Evolutionary conservation across 2,329 filamentous ascomycete species (phyloP).

Genomic region (Colletotrichum orbiculare): DNA sequence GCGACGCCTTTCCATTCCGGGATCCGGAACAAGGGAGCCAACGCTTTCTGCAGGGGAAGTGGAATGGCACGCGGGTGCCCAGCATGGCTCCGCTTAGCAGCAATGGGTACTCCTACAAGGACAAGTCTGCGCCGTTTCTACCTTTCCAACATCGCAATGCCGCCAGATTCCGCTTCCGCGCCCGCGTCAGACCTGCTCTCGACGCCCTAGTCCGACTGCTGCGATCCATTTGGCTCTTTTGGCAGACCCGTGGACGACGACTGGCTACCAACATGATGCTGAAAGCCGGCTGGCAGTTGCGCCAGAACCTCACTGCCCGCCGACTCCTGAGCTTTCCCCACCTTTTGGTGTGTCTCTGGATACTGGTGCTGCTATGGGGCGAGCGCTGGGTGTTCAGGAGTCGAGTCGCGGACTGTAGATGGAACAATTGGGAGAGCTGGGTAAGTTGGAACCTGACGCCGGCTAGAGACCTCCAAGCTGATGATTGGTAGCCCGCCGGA

Average conservation of each 20-base stretch:
- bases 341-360: constrained; percentile 78
- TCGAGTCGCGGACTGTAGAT: constrained; percentile 78
- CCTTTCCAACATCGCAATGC: constrained; percentile 35
- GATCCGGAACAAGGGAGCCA: constrained; percentile 23
- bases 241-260: constrained; percentile 31
- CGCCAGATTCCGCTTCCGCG: constrained; percentile 38
- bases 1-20: constrained; percentile 30
- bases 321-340: constrained; percentile 73
- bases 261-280: constrained; percentile 25
- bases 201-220: constrained; percentile 15
- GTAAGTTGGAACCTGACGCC: constrained; percentile 60
- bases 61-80: constrained; percentile 42
- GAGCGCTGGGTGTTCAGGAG: constrained; percentile 82
- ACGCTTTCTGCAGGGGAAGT: constrained; percentile 26
- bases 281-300: constrained; percentile 43
- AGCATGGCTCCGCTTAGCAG: constrained; percentile 52
- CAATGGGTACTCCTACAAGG: constrained; percentile 41
- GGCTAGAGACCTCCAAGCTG: not conserved
- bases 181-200: constrained; percentile 29
- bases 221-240: constrained; percentile 27
- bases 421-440: constrained; percentile 94
- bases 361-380: constrained; percentile 83
- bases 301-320: constrained; percentile 59
- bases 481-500: constrained; percentile 70
- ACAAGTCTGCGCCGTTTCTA: constrained; percentile 13